These are phyloP conservation scores for Earliella scabrosa DNA, from an alignment of 1,284 basidiomycete species.

Conservation along the genomic window DNA sequence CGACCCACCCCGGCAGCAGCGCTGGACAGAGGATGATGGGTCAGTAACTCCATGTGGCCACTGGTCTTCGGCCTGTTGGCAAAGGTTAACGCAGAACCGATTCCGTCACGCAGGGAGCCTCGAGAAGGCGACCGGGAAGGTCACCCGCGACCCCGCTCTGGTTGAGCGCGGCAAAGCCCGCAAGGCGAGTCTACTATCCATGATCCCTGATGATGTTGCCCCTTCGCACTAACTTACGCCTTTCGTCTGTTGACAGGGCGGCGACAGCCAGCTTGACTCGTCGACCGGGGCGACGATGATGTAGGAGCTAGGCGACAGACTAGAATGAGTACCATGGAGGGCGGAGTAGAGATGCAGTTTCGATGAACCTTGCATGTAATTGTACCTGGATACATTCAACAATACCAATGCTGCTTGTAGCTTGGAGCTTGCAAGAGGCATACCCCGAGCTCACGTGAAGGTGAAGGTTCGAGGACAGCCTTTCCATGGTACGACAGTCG, in stretches of 20 bases:
- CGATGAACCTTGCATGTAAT: neutral
- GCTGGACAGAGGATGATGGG: neutral
- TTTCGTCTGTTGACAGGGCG: neutral
- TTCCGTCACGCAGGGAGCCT: no score
- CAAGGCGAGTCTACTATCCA: conserved; percentile 7
- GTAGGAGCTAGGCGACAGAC: neutral
- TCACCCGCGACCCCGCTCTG: conserved; percentile 12
- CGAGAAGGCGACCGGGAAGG: conserved; percentile 30
- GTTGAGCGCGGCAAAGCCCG: conserved; percentile 19
- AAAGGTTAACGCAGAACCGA: no score
- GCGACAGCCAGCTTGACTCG: no score
- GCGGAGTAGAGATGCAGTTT: neutral
- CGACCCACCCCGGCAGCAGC: neutral
- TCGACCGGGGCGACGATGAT: neutral
- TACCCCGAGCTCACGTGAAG: no score
- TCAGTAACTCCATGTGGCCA: no score
- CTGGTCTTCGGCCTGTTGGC: no score
- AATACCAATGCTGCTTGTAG: no score
- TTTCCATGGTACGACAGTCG: no score
- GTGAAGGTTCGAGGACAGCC: no score
- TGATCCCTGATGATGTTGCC: neutral
- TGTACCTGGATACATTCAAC: no score
- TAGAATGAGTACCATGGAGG: no score
- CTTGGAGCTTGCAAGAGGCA: no score
- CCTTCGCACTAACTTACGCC: neutral